Evolutionary conservation across 2,329 filamentous ascomycete species (phyloP).

Genomic region (Alternaria infectoria): DNA sequence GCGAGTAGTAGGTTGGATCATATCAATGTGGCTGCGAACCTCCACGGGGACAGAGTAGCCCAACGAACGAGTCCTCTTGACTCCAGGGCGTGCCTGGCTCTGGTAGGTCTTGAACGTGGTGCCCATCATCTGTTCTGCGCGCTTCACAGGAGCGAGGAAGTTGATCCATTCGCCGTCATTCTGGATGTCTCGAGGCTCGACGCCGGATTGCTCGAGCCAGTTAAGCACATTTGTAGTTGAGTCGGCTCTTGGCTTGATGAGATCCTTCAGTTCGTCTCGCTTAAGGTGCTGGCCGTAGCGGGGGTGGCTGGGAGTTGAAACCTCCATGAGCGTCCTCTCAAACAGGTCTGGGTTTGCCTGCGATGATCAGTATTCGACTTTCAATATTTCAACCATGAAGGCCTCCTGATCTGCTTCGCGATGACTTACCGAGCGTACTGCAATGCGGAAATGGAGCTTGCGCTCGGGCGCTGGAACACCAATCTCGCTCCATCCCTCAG

Average conservation of each 20-base stretch:
- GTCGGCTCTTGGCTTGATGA: conserved; percentile 59
- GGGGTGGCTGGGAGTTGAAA: conserved; percentile 66
- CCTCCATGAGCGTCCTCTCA: conserved; percentile 64
- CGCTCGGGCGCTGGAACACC: conserved; percentile 38
- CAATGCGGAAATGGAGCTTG: conserved; percentile 49
- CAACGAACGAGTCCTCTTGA: conserved; percentile 60
- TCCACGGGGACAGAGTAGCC: conserved; percentile 67
- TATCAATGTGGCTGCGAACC: conserved; percentile 62
- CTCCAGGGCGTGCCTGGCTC: conserved; percentile 50
- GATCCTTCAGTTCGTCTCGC: conserved; percentile 62
- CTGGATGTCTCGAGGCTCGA: conserved; percentile 55
- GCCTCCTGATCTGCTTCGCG: not conserved
- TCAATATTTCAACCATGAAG: not conserved
- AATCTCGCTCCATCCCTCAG: conserved; percentile 46
- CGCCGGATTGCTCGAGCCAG: conserved; percentile 63
- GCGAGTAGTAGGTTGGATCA: conserved; percentile 70
- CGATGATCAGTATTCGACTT: conserved; percentile 16
- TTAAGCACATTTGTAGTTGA: conserved; percentile 57
- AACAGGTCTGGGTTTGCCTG: conserved; percentile 59
- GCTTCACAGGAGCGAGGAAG: conserved; percentile 59
- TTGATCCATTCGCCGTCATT: conserved; percentile 67
- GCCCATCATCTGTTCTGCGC: conserved; percentile 63
- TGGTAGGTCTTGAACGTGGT: conserved; percentile 65
- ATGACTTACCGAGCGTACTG: conserved; percentile 45
- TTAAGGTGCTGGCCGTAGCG: conserved; percentile 68